Evolutionary conservation across 2,329 filamentous ascomycete genomes (phyloP).

Genomic region (Penicillium sp.): DNA sequence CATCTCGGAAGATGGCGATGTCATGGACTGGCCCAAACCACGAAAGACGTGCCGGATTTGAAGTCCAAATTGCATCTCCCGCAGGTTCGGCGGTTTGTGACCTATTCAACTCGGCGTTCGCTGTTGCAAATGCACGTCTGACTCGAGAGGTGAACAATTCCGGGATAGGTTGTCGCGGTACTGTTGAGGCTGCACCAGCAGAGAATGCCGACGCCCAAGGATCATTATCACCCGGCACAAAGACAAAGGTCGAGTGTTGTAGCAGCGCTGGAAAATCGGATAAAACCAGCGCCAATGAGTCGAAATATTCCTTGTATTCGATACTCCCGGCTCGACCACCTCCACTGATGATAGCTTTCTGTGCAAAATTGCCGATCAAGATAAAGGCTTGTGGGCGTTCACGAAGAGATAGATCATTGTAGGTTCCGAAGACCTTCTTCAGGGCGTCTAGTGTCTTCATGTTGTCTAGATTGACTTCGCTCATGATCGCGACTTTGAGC

Average conservation of each 20-base stretch:
- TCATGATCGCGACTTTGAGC: slow-evolving; percentile 62
- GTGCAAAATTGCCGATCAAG: slow-evolving; percentile 73
- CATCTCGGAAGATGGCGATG: slow-evolving; percentile 76
- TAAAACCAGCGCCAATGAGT: slow-evolving; percentile 71
- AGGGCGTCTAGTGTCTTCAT: slow-evolving; percentile 73
- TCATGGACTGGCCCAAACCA: slow-evolving; percentile 85
- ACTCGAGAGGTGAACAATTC: slow-evolving; percentile 84
- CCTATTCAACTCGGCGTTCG: slow-evolving; percentile 60
- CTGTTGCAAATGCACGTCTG: slow-evolving; percentile 66
- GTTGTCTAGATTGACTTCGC: slow-evolving; percentile 78
- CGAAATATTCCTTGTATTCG: slow-evolving; percentile 94
- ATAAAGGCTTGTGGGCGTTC: slow-evolving; percentile 69
- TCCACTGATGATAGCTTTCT: slow-evolving; percentile 51
- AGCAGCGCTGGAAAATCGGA: slow-evolving; percentile 76
- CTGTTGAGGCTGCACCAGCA: slow-evolving; percentile 40
- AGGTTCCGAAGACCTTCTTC: slow-evolving; percentile 65
- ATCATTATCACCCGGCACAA: slow-evolving; percentile 93
- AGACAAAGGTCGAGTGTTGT: slow-evolving; percentile 72
- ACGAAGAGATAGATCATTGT: slow-evolving; percentile 57
- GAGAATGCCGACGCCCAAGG: slow-evolving; percentile 85
- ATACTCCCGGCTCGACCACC: slow-evolving; percentile 71
- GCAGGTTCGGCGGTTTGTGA: slow-evolving; percentile 44
- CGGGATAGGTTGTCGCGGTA: slow-evolving; percentile 54
- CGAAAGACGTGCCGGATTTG: slow-evolving; percentile 71
- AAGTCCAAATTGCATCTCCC: slow-evolving; percentile 77